Evolutionary conservation across 441 rosid genomes (phyloP), one percentile per base, ranked within the genome.

Genomic region (Eruca vesicaria): DNA sequence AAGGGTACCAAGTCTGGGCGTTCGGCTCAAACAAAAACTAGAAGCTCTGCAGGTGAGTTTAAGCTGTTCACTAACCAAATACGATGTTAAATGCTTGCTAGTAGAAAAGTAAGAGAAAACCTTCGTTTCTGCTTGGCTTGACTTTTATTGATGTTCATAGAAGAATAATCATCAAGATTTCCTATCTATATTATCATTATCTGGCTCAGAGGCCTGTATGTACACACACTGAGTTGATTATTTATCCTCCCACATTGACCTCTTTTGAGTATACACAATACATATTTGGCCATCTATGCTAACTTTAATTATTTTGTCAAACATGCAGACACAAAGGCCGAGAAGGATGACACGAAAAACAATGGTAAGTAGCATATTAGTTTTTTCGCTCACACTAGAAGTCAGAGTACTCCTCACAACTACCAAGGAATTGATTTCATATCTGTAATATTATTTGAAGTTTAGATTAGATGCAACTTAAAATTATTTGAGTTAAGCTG

Each of bases 1-100:
- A 96, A 85, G 84, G 89, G 76, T 87, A 73, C 86, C 58, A 96
- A 89, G 84, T 79, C 87, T 69, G 98, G 96, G 45, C 94, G 97
- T 57, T 81, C 95, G 15, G 78, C 79, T 76, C 99, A 88, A 74
- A 77, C 85, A 11, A 93, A 90, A 86, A 90, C 90, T 26, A 90
- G 90, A 83, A 80, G 82, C 74, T 86, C 94, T 74, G 74, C 88
- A 5, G 99, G 97, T 96, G 71, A 81, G 89, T 73, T 7, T 11
- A 43, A n/a, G n/a, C n/a, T n/a, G n/a, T n/a, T n/a, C n/a, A n/a
- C n/a, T n/a, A n/a, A n/a, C n/a, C n/a, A n/a, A n/a, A n/a, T n/a
- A n/a, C n/a, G n/a, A n/a, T n/a, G n/a, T n/a, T n/a, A n/a, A n/a
- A n/a, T n/a, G n/a, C n/a, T n/a, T n/a, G n/a, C n/a, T n/a, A n/a